These are phyloP conservation scores for Coniochaeta pulveracea DNA, from an alignment of 2,329 filamentous ascomycete species.

Conservation along the genomic window DNA sequence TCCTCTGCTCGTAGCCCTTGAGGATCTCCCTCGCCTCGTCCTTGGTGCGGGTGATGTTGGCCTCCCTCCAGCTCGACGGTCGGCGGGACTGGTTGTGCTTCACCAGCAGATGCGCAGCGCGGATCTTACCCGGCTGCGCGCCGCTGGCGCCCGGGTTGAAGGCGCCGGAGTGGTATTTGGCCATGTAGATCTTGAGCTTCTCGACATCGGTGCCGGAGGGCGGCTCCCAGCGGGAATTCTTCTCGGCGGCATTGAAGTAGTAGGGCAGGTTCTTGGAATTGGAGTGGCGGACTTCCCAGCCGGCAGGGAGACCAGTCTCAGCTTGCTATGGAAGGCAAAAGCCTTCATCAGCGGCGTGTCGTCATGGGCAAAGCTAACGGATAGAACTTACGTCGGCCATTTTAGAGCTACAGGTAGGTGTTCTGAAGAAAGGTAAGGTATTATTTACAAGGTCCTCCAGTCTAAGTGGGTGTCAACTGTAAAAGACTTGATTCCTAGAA, in stretches of 20 bases:
- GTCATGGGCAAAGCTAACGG: not conserved
- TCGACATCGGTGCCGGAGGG: conserved; percentile 81
- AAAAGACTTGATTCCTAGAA: too few relatives aligned
- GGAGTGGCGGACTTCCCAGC: conserved; percentile 95
- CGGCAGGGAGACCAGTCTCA: conserved; percentile 70
- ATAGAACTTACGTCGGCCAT: conserved; percentile 1
- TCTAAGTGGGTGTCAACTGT: too few relatives aligned
- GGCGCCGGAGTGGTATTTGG: conserved; percentile 63
- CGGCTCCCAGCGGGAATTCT: conserved; percentile 91
- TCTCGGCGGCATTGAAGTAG: conserved; percentile 86
- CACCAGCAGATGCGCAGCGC: conserved; percentile 82
- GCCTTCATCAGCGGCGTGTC: conserved; percentile 1
- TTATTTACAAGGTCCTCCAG: too few relatives aligned
- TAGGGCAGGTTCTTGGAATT: conserved; percentile 98
- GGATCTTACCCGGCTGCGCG: conserved; percentile 62
- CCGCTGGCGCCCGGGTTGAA: conserved; percentile 22
- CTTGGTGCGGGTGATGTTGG: conserved; percentile 77
- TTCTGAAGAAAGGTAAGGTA: too few relatives aligned
- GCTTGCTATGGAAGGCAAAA: conserved; percentile 4
- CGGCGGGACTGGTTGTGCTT: conserved; percentile 86
- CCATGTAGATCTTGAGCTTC: conserved; percentile 91
- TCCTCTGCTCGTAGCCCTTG: conserved; percentile 61
- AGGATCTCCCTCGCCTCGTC: conserved; percentile 77
- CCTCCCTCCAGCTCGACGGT: conserved; percentile 86
- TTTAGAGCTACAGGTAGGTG: too few relatives aligned